These are phyloP conservation scores for Sporothrix pseudoabietina DNA, from an alignment of 2,329 filamentous ascomycete genomes.

Conservation along the genomic window DNA sequence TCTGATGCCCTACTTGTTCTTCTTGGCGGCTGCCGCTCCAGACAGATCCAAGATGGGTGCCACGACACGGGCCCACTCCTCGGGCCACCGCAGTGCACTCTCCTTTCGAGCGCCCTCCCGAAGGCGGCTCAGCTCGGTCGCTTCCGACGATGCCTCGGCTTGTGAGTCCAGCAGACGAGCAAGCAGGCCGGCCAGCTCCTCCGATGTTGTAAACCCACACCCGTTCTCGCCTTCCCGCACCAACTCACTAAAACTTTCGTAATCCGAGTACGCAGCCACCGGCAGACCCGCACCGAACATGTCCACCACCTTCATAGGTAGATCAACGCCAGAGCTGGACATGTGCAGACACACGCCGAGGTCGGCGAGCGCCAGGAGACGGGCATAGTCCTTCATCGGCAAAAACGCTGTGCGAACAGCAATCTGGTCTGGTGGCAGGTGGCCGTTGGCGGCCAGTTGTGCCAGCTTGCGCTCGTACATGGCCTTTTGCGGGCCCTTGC, in stretches of 20 bases:
- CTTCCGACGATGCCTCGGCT: neutral
- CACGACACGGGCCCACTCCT: conserved; percentile 87
- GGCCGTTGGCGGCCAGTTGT: conserved; percentile 60
- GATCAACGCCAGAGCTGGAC: conserved; percentile 89
- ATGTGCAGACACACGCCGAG: conserved; percentile 90
- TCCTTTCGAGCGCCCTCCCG: conserved; percentile 68
- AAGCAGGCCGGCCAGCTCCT: conserved; percentile 66
- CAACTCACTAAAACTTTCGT: conserved; percentile 88
- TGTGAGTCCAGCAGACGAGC: conserved; percentile 59
- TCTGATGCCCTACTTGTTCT: neutral
- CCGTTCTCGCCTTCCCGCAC: conserved; percentile 86
- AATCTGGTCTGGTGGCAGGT: conserved; percentile 70
- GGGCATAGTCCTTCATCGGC: conserved; percentile 79
- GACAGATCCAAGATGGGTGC: conserved; percentile 66
- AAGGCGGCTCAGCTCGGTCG: conserved; percentile 50
- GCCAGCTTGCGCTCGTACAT: conserved; percentile 70
- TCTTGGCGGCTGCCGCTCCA: conserved; percentile 31
- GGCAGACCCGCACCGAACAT: conserved; percentile 97
- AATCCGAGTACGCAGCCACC: conserved; percentile 81
- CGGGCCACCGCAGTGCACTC: conserved; percentile 79
- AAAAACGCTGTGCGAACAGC: conserved; percentile 83
- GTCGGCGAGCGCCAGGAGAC: conserved; percentile 80
- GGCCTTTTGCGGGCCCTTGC: conserved; percentile 83
- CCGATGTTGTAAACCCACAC: conserved; percentile 73
- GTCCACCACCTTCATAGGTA: conserved; percentile 99